Base-by-base conservation (phyloP, 768 basidiomycete species). In the Dacryopinax primogenitus region DNA sequence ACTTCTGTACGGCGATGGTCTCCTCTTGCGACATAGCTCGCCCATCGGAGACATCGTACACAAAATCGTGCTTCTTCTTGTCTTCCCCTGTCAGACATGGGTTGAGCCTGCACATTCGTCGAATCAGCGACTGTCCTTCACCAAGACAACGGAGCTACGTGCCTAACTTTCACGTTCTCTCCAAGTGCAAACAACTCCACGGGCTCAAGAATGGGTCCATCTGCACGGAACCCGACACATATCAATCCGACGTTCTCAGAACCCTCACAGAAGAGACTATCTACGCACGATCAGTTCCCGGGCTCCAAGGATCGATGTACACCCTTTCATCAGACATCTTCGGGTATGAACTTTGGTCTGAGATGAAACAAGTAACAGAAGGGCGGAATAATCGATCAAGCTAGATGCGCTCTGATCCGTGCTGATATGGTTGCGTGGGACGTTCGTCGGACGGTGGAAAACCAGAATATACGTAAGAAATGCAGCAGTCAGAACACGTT, bases 291-390 rank as follows among this genome's bases (percentile, higher is more conserved):
- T 58, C 51, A 30, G 51, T 58, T 3, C 51, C 51, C 51, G 51
- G 51, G 51, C 51, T 58, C 51, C 51, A 58, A 58, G 51, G 51
- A 32, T 58, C 51, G 18, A 58, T 58, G 51, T 58, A 58, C 51
- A 58, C 51, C 30, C 51, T 58, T 30, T 58, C 51, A 18, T 58
- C 51, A 18, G 51, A 23, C 51, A 58, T 58, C 30, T 26, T 58
- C 4, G 15, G 51, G 13, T 58, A 4, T n/a, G n/a, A n/a, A n/a
- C n/a, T n/a, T n/a, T n/a, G 4, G 4, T 32, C 3, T 58, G 32
- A 30, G 9, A 30, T 44, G 41, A 18, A 44, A 44, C 4, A 7
- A n/a, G n/a, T n/a, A n/a, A n/a, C 37, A 39, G 37, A 39, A 39
- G 37, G 37, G 12, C 3, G 26, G 32, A 58, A 28, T 6, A 58